Base-by-base conservation (phyloP, 2,329 filamentous ascomycete species). In the Beauveria asiatica region DNA sequence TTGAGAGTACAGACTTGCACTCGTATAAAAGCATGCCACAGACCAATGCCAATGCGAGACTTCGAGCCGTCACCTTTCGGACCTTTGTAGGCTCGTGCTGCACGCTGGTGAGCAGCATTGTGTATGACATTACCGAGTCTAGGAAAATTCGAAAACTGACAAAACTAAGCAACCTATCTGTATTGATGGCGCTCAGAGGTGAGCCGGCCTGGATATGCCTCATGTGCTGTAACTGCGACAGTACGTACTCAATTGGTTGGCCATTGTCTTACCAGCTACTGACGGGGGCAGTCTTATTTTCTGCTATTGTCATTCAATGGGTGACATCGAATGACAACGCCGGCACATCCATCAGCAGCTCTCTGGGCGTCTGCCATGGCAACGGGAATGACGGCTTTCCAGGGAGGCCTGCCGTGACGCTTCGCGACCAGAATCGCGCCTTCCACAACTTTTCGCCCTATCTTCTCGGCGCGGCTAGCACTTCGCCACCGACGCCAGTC, bases 201-300 rank as follows among this genome's bases (percentile, higher is more conserved):
- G 84, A 87, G 67, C 83, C 81, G 2, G 84, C 80, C 3, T 87
- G 84, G 83, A 77, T 87, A 3, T 87, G 83, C 64, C 75, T 87
- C 4, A 83, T 85, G 74, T 83, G 82, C 66, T 88, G 84, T 67
- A 87, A 86, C 66, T 76, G 78, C 63, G 84, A 87, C 67, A 80
- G 83, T 84, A 70, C 66, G 77, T 72, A 27, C 33, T 61, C 19
- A 30, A 16, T 46, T 46, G 4, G 17, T 46, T 6, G 19, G 41
- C n/a, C 7, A 10, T 23, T 11, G 13, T 37, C 7, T 45, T 33
- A 5, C n/a, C 7, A 54, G 42, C 51, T 23, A 13, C 19, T 41
- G 21, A 50, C 39, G 23, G 60, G 57, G 59, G 25, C n/a, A 83
- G 82, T 85, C 17, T 75, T 85, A 33, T 84, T 86, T 69, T 83